A percentile compares a stretch with the other conserved stretches of the same genome.
Evolutionary conservation across 805 yeast species (phyloP).

Genomic region (Lachancea cidri): DNA sequence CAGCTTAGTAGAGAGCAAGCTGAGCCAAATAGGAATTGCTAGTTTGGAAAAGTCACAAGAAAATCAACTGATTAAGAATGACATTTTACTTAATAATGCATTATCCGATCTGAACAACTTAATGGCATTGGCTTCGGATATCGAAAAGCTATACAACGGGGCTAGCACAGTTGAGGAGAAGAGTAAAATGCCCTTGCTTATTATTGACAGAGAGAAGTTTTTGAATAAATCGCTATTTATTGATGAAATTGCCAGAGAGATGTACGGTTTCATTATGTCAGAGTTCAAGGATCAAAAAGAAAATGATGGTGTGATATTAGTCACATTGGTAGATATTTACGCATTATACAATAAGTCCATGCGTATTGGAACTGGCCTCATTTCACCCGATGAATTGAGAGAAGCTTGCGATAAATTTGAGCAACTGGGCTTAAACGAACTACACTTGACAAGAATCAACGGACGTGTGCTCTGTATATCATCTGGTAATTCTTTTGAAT

Average conservation of each 20-base stretch:
- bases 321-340: slow-evolving; percentile 58
- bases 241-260: slow-evolving; percentile 71
- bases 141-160: slow-evolving; percentile 48
- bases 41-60: slow-evolving; percentile 59
- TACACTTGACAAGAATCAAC: slow-evolving; percentile 34
- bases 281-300: slow-evolving; percentile 37
- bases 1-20: slow-evolving; percentile 20
- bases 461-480: slow-evolving; percentile 34
- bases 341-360: slow-evolving; percentile 60
- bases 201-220: slow-evolving; percentile 34
- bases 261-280: slow-evolving; percentile 58
- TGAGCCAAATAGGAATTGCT: slow-evolving; percentile 57
- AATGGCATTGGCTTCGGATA: slow-evolving; percentile 72
- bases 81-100: slow-evolving; percentile 58
- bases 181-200: slow-evolving; percentile 19
- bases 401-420: slow-evolving; percentile 58
- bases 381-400: slow-evolving; percentile 63
- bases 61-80: slow-evolving; percentile 50
- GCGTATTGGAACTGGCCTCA: slow-evolving; percentile 58
- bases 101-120: slow-evolving; percentile 71
- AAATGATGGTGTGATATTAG: slow-evolving; percentile 48
- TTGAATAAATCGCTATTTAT: slow-evolving; percentile 39
- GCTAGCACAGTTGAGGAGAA: slow-evolving; percentile 23
- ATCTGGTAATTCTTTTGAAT: slow-evolving; percentile 28
- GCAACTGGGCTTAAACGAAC: slow-evolving; percentile 44